Percentiles rank a stretch among this genome's conserved stretches.
phyloP scores from a whole-genome alignment of 805 yeast species.

The Yamadazyma sp. region DNA sequence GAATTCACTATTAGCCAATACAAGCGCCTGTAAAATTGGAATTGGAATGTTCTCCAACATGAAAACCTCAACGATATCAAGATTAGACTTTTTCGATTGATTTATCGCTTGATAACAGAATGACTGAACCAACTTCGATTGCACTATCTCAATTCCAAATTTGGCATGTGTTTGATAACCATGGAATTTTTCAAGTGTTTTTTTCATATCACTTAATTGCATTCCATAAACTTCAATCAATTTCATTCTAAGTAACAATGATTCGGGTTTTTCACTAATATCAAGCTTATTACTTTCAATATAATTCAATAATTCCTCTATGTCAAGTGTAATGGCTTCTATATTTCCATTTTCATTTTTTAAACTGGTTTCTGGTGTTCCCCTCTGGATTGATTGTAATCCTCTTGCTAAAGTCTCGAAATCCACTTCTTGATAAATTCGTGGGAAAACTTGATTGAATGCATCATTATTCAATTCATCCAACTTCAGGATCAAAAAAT shows the following conservation, averaged over 20 bases:
- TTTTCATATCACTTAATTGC: slow-evolving; percentile 23
- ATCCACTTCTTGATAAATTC: slow-evolving; percentile 4
- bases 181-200: slow-evolving; percentile 37
- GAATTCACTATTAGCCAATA: slow-evolving; percentile 40
- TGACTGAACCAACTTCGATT: slow-evolving; percentile 37
- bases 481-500: slow-evolving; percentile 6
- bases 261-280: slow-evolving; percentile 21
- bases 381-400: slow-evolving; percentile 6
- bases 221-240: slow-evolving; percentile 34
- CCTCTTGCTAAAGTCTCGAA: slow-evolving; percentile 10
- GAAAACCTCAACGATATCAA: slow-evolving; percentile 39
- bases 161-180: slow-evolving; percentile 36
- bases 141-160: slow-evolving; percentile 39
- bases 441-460: slow-evolving; percentile 16
- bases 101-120: slow-evolving; percentile 40
- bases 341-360: not conserved
- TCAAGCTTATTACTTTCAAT: slow-evolving; percentile 23
- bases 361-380: slow-evolving; percentile 9
- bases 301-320: slow-evolving; percentile 16
- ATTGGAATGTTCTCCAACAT: slow-evolving; percentile 25
- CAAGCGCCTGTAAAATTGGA: slow-evolving; percentile 36
- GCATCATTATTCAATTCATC: slow-evolving; percentile 17
- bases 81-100: slow-evolving; percentile 22
- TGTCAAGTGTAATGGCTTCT: not conserved
- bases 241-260: slow-evolving; percentile 29